Evolutionary conservation across 2,329 filamentous ascomycete genomes (phyloP).

Genomic region (Aaosphaeria arxii): DNA sequence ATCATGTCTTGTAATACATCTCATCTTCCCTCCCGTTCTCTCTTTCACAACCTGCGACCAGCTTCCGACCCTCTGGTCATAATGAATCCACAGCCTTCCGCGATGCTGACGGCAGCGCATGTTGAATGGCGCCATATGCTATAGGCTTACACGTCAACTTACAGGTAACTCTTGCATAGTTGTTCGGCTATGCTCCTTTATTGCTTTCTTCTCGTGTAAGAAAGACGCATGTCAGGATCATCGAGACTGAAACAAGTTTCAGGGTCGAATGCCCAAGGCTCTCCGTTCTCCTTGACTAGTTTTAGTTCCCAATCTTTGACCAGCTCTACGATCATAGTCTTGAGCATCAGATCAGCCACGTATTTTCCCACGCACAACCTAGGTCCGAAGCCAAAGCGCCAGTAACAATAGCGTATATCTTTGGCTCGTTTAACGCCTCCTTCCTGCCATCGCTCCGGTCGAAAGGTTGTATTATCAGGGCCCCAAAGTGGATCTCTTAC

Average conservation of each 20-base stretch:
- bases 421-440: slow-evolving; percentile 8
- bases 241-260: background rate
- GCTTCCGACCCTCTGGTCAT: background rate
- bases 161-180: background rate
- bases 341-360: slow-evolving; percentile 31
- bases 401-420: slow-evolving; percentile 38
- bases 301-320: slow-evolving; percentile 4
- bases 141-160: background rate
- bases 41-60: too few species aligned
- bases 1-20: too few species aligned
- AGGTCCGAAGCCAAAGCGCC: slow-evolving; percentile 47
- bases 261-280: background rate
- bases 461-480: slow-evolving; percentile 30
- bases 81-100: background rate
- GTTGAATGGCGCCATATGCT: background rate
- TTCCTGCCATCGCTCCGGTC: slow-evolving; percentile 21
- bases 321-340: slow-evolving; percentile 6
- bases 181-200: background rate
- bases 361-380: slow-evolving; percentile 45
- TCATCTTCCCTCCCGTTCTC: too few species aligned
- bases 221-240: background rate
- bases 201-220: background rate
- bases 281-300: slow-evolving; percentile 3
- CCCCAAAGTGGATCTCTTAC: slow-evolving; percentile 40
- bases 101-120: background rate